phyloP scores from a whole-genome alignment of 768 basidiomycete genomes.

The Mycena rosella region DNA sequence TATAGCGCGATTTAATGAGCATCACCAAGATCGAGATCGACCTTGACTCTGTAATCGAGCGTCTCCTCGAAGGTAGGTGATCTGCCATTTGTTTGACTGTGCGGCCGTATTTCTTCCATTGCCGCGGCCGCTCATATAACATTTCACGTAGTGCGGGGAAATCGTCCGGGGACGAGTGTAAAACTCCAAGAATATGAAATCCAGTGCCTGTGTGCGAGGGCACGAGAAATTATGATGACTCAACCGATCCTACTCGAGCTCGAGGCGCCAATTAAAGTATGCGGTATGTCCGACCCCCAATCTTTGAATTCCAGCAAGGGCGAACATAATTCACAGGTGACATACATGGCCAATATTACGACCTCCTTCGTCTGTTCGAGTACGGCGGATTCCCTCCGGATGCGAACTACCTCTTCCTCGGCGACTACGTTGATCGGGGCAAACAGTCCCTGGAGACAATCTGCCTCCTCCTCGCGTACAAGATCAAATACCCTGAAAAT shows the following conservation, averaged over 20 bases:
- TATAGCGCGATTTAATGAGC: conserved; percentile 63
- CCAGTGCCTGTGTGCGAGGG: conserved; percentile 98
- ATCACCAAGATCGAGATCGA: conserved; percentile 93
- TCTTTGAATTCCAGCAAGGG: neutral
- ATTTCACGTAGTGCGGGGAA: conserved; percentile 83
- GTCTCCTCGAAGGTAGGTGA: conserved; percentile 93
- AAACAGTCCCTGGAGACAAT: conserved; percentile 99
- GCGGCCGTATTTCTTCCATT: neutral
- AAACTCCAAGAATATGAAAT: conserved; percentile 99
- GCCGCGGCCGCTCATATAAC: neutral
- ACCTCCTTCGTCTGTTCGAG: conserved; percentile 96
- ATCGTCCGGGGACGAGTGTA: conserved; percentile 97
- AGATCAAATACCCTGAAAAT: conserved; percentile 99
- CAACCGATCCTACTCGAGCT: conserved; percentile 98
- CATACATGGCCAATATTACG: conserved; percentile 99
- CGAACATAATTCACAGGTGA: conserved; percentile 71
- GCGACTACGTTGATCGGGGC: conserved; percentile 99
- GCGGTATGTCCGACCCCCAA: conserved; percentile 71
- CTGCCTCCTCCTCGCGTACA: conserved; percentile 98
- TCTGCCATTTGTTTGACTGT: no score
- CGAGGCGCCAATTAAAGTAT: conserved; percentile 99
- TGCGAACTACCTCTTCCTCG: conserved; percentile 99
- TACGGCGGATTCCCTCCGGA: conserved; percentile 99
- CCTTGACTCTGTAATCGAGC: conserved; percentile 99
- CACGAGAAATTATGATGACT: conserved; percentile 98